Percentiles rank a stretch among this genome's conserved stretches.
These are phyloP conservation scores for Medakamo hakoo DNA, from an alignment of 139 green algal genomes.

Conservation along the genomic window DNA sequence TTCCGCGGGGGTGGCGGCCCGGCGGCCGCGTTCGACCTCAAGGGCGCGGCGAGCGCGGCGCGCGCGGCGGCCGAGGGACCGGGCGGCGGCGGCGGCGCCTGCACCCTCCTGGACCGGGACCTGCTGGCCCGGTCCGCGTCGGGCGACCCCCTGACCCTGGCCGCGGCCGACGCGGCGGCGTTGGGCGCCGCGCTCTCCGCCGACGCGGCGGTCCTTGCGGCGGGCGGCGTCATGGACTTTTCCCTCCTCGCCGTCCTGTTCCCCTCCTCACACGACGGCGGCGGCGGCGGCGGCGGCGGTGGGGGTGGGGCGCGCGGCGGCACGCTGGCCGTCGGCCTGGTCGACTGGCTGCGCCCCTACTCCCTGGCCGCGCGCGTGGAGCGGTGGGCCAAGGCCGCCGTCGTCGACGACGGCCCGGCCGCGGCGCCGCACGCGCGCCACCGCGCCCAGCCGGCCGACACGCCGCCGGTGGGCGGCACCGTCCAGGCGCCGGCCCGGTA, in stretches of 20 bases:
- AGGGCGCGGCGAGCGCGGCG: background rate
- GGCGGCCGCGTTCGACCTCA: background rate
- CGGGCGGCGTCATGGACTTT: background rate
- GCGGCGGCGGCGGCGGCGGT: background rate
- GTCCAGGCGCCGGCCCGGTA: background rate
- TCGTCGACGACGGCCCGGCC: no score
- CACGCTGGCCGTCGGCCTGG: background rate
- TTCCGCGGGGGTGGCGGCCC: background rate
- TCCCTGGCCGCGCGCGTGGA: background rate
- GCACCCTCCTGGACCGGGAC: background rate
- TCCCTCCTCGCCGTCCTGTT: background rate
- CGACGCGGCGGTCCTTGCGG: background rate
- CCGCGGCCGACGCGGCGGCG: no score
- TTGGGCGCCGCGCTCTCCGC: background rate
- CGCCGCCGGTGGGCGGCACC: background rate
- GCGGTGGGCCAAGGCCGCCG: background rate
- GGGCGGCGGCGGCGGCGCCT: no score
- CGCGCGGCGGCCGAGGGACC: no score
- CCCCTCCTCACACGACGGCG: background rate
- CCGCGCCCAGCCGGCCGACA: background rate
- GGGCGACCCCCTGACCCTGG: background rate
- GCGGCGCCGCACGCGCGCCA: background rate
- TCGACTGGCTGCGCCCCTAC: background rate
- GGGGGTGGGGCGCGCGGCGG: no score
- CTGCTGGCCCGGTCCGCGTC: background rate